Percentiles rank a stretch among this genome's conserved stretches.
These are phyloP conservation scores for Zelonia costaricensis DNA, from an alignment of 208 protist species.

Conservation along the genomic window DNA sequence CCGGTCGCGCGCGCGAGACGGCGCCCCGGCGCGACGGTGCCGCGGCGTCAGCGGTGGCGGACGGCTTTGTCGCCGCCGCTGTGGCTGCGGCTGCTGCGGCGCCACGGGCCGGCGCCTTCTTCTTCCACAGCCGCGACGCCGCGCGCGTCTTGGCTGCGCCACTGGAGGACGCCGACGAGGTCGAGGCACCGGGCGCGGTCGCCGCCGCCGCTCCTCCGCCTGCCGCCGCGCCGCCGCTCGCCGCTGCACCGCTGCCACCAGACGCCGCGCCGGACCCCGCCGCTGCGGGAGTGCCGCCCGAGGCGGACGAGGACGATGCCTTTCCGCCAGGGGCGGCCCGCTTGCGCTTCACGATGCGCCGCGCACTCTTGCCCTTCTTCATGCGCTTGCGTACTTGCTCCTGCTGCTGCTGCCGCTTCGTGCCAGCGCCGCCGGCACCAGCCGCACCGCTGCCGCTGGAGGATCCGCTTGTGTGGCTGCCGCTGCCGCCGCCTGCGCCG, in stretches of 20 bases:
- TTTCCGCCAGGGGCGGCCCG: not conserved
- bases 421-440: not conserved
- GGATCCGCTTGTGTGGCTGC: not conserved
- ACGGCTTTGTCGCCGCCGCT: no score
- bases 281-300: not conserved
- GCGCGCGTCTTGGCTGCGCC: no score
- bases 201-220: not conserved
- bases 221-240: not conserved
- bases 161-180: not conserved
- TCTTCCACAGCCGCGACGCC: no score
- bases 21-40: no score
- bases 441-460: not conserved
- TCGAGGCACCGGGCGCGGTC: not conserved
- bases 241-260: not conserved
- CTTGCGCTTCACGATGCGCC: slow-evolving; percentile 23
- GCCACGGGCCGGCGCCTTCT: no score
- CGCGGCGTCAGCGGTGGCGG: no score
- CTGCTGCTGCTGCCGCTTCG: slow-evolving; percentile 8
- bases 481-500: not conserved
- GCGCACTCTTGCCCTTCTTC: slow-evolving; percentile 11
- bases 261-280: not conserved
- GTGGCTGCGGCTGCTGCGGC: no score
- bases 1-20: no score
- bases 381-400: slow-evolving; percentile 4
- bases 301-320: slow-evolving; percentile 3